phyloP scores from a whole-genome alignment of 225 moss, liverwort and hornwort species.

The Physcomitrium patens region DNA sequence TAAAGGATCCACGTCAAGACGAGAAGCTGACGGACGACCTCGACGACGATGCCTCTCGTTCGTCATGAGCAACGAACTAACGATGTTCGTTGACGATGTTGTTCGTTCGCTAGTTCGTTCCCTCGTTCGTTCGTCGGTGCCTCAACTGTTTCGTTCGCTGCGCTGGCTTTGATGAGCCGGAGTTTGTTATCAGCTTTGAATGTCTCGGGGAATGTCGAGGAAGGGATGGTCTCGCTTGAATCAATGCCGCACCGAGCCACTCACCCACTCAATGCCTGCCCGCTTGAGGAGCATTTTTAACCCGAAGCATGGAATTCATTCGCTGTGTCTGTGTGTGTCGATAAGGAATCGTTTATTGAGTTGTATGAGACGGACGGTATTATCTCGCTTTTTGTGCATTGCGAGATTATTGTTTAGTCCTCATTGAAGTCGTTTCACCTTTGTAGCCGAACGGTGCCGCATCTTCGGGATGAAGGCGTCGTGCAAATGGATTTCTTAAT shows the following conservation, averaged over 20 bases:
- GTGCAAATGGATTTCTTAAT: not conserved
- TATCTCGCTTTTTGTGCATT: too few species aligned
- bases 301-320: conserved; percentile 2
- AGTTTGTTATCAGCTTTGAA: too few species aligned
- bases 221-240: not conserved
- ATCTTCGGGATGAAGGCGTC: not conserved
- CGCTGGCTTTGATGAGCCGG: too few species aligned
- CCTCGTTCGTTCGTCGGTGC: too few species aligned
- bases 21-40: too few species aligned
- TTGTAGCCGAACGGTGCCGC: not conserved
- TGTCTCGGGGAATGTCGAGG: not conserved
- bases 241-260: not conserved
- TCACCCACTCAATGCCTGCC: conserved; percentile 12
- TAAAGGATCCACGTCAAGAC: too few species aligned
- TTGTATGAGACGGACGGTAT: not conserved
- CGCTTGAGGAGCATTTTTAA: not conserved
- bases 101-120: too few species aligned
- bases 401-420: not conserved
- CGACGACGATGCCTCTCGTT: too few species aligned
- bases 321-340: not conserved
- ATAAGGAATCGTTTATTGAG: not conserved
- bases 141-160: too few species aligned
- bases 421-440: not conserved
- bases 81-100: too few species aligned
- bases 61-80: too few species aligned